These are phyloP conservation scores for Cyclocybe aegerita DNA, from an alignment of 768 basidiomycete genomes.

Conservation along the genomic window DNA sequence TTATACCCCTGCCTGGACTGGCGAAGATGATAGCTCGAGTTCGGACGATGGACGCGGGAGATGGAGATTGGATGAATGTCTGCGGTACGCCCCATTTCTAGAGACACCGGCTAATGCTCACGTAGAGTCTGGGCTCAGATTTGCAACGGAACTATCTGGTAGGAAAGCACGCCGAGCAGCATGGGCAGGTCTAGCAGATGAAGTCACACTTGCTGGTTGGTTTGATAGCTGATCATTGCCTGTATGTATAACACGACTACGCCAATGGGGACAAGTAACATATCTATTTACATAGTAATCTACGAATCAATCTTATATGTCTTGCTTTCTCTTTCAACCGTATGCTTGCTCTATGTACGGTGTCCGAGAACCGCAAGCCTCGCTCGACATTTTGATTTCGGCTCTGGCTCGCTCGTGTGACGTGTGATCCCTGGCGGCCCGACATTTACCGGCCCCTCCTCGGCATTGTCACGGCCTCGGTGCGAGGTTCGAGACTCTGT, in stretches of 20 bases:
- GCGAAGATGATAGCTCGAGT: slow-evolving; percentile 29
- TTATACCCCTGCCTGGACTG: slow-evolving; percentile 60
- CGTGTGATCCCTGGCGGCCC: no score
- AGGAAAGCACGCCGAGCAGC: slow-evolving; percentile 61
- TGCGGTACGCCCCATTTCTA: slow-evolving; percentile 47
- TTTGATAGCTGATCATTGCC: slow-evolving; percentile 39
- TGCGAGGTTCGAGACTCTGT: no score
- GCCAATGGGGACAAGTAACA: not conserved
- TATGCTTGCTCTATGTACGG: no score
- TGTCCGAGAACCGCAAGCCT: no score
- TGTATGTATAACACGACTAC: not conserved
- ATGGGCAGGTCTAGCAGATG: slow-evolving; percentile 71
- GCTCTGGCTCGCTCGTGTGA: no score
- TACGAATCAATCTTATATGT: no score
- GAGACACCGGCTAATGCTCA: not conserved
- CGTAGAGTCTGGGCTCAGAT: slow-evolving; percentile 39
- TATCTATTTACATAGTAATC: no score
- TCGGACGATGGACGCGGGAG: slow-evolving; percentile 46
- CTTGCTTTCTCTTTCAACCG: no score
- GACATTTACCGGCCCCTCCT: no score
- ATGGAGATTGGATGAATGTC: slow-evolving; percentile 82
- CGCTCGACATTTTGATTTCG: no score
- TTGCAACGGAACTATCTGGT: slow-evolving; percentile 82
- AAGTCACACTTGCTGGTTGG: slow-evolving; percentile 78
- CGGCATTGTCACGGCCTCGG: no score